Evolutionary conservation across 768 basidiomycete species (phyloP), one percentile per base, ranked within the genome.

Genomic region (Russula emetica): DNA sequence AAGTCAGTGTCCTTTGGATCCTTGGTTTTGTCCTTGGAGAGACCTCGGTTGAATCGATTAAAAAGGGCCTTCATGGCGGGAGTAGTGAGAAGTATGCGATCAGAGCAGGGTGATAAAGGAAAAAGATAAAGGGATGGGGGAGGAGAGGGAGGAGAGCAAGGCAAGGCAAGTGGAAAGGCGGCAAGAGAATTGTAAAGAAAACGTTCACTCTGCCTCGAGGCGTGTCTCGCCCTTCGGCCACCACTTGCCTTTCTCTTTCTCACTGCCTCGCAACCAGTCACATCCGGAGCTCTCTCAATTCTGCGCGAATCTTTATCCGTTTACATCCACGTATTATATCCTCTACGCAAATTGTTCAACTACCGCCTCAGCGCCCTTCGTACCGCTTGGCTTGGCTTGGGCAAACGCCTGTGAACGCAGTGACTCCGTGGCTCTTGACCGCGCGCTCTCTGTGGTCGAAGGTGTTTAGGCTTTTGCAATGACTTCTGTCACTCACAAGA

Each of bases 61-160:
- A 92, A 83, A 70, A 92, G 87, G 50, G 91, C 90, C 81, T 91
- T 92, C 90, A 93, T 93, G 74, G 74, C 65, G 67, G 28, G 22
- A 26, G 44, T n/a, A 16, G 34, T 11, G 36, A 24, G 32, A 49
- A 40, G 26, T 30, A 59, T 62, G 63, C 67, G 66, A 63, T 61
- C 49, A 26, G 54, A 50, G 66, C 62, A 42, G 0, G 32, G 24
- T 52, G 61, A 66, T 60, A 62, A 60, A 60, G 51, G 64, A 61
- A 55, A 64, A 61, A 60, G 64, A 62, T 64, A 64, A 67, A 66
- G 66, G 67, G 67, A 62, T 67, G 64, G 53, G 69, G 60, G 64
- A 63, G 42, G 36, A 18, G 52, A 40, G 28, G 26, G 18, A 62
- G 61, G 61, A 53, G 67, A 61, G 64, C n/a, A n/a, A n/a, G 64